Base-by-base conservation (phyloP, 495 filamentous ascomycete genomes). In the Platismatia glauca region DNA sequence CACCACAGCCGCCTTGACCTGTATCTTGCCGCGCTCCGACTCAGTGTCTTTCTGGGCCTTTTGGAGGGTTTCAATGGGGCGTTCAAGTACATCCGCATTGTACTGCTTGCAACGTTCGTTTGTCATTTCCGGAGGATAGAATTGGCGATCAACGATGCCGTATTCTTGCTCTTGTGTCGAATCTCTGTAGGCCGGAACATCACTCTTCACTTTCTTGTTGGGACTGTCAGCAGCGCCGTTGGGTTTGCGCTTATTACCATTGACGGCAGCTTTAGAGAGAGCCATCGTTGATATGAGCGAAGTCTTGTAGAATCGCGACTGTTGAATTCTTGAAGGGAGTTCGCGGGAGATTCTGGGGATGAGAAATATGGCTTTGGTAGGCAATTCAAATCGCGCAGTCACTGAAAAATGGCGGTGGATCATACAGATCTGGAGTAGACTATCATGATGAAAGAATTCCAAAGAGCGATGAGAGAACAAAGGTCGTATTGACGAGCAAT, bases 51-150 rank as follows among this genome's bases (percentile, higher is more conserved):
- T 53, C 62, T 62, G 78, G 0, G 84, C 82, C 6, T 73, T 70
- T 39, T 82, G 69, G 24, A 90, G 76, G 0, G 74, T 65, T 66
- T 89, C 82, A 16, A 94, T 87, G 0, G 91, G 91, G 4, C 87
- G 83, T 50, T 85, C 80, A 3, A 92, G 70, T 27, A 80, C 78
- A 27, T 84, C 79, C 53, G 81, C 71, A 53, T 80, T 88, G 72
- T 95, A 96, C 43, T 84, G 85, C 16, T 77, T 75, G 59, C 86
- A 89, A 18, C 90, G 84, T 58, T 78, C 81, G 64, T 89, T 91
- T 70, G 79, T 87, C 84, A 96, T 93, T 67, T 95, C 89, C 7
- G 81, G 83, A 0, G 90, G 90, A 65, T 96, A 97, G 75, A 86
- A 97, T 50, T 86, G 78, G 65, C 90, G 87, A 31, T 89, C 76